Evolutionary conservation across 805 yeast species (phyloP).

Genomic region (Wickerhamiella azyma): DNA sequence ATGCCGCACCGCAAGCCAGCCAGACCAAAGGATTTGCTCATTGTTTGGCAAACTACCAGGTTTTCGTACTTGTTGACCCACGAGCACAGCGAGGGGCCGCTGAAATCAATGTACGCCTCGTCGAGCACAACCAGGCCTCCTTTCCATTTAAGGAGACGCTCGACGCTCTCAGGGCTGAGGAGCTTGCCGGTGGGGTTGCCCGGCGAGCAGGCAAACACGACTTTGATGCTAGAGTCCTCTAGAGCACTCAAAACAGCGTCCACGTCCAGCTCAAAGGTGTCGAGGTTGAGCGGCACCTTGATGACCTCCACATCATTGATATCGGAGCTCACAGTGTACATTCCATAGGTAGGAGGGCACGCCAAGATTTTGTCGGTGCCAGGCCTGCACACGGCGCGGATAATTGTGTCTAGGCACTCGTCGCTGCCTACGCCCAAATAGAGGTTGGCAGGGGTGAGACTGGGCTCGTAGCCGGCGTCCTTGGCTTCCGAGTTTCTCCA

Average conservation of each 20-base stretch:
- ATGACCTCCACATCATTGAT: conserved; percentile 77
- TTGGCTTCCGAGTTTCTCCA: conserved; percentile 48
- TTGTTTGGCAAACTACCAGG: conserved; percentile 76
- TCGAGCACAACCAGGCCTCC: conserved; percentile 70
- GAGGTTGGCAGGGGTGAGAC: conserved; percentile 49
- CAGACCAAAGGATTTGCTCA: conserved; percentile 89
- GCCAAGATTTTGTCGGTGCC: conserved; percentile 67
- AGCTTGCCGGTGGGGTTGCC: conserved; percentile 88
- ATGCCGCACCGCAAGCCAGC: conserved; percentile 90
- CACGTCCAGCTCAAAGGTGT: conserved; percentile 43
- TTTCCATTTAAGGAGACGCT: conserved; percentile 43
- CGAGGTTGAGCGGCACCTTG: conserved; percentile 52
- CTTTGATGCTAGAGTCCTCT: conserved; percentile 49
- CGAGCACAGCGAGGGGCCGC: conserved; percentile 62
- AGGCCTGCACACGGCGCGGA: conserved; percentile 75
- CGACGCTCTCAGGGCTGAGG: conserved; percentile 37
- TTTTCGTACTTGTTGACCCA: conserved; percentile 72
- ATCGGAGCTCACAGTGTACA: conserved; percentile 84
- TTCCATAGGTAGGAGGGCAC: conserved; percentile 95
- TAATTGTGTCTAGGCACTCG: conserved; percentile 80
- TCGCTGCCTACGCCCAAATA: conserved; percentile 97
- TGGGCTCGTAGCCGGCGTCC: conserved; percentile 17
- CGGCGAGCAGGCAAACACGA: conserved; percentile 82
- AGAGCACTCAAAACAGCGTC: conserved; percentile 41
- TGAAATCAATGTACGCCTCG: conserved; percentile 90